Percentiles rank a stretch among this genome's conserved stretches.
Conservation (phyloP, 805 yeast genomes). For the Candida parachauliodes region DNA sequence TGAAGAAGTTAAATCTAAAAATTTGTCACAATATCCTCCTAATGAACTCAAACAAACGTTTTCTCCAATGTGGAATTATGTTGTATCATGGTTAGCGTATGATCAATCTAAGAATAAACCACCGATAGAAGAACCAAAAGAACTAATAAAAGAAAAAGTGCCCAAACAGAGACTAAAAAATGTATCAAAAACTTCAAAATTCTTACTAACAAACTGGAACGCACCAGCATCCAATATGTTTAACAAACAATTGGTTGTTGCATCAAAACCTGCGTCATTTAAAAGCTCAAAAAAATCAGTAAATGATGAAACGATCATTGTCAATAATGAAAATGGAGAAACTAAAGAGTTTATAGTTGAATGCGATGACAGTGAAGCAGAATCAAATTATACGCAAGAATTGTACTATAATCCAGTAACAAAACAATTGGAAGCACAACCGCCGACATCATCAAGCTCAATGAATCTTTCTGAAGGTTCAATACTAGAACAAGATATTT, state of each 20-base stretch:
- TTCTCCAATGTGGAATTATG: slow-evolving; percentile 35
- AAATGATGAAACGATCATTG: background rate
- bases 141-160: background rate
- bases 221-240: slow-evolving; percentile 22
- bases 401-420: slow-evolving; percentile 31
- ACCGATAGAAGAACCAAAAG: background rate
- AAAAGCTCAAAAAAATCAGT: background rate
- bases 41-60: slow-evolving; percentile 16
- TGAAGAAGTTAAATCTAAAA: background rate
- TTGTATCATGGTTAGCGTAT: slow-evolving; percentile 36
- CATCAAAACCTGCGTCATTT: background rate
- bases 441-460: slow-evolving; percentile 19
- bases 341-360: slow-evolving; percentile 29
- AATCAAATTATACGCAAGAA: slow-evolving; percentile 20
- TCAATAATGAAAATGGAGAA: slow-evolving; percentile 8
- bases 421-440: slow-evolving; percentile 26
- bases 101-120: slow-evolving; percentile 9
- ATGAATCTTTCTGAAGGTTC: slow-evolving; percentile 7
- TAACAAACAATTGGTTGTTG: slow-evolving; percentile 6
- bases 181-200: slow-evolving; percentile 16
- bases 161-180: slow-evolving; percentile 12
- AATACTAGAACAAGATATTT: background rate
- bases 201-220: slow-evolving; percentile 29
- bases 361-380: slow-evolving; percentile 20
- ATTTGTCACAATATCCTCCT: slow-evolving; percentile 12